phyloP scores from a whole-genome alignment of 2,329 filamentous ascomycete species.

The Scopulariopsis brevicaulis region DNA sequence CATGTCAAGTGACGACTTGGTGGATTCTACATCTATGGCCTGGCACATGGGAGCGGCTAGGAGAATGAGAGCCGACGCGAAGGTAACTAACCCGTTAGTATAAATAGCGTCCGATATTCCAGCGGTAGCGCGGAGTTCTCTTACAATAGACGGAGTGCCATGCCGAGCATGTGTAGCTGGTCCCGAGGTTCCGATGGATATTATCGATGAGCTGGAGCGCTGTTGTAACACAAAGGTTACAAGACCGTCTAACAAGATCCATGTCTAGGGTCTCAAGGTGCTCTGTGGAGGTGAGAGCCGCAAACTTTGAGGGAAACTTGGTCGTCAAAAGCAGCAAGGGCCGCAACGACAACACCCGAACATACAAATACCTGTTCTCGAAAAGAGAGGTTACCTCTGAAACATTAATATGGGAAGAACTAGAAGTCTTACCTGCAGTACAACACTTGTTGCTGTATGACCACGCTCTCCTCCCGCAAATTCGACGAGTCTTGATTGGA shows the following conservation, averaged over 20 bases:
- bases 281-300: background rate
- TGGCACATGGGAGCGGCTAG: background rate
- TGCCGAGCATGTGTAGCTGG: background rate
- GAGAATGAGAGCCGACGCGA: background rate
- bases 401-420: background rate
- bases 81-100: background rate
- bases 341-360: background rate
- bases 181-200: background rate
- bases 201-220: background rate
- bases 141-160: conserved; percentile 3
- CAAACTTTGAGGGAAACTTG: background rate
- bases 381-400: background rate
- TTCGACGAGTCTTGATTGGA: background rate
- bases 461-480: background rate
- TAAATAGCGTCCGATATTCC: background rate
- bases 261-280: background rate
- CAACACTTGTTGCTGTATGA: background rate
- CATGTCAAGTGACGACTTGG: background rate
- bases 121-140: background rate
- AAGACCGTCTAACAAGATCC: background rate
- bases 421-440: background rate
- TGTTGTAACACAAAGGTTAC: background rate
- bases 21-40: background rate
- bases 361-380: background rate
- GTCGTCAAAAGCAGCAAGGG: background rate